These are phyloP conservation scores for Paramecium bursaria DNA, from an alignment of 73 alveolate genomes.

Conservation along the genomic window DNA sequence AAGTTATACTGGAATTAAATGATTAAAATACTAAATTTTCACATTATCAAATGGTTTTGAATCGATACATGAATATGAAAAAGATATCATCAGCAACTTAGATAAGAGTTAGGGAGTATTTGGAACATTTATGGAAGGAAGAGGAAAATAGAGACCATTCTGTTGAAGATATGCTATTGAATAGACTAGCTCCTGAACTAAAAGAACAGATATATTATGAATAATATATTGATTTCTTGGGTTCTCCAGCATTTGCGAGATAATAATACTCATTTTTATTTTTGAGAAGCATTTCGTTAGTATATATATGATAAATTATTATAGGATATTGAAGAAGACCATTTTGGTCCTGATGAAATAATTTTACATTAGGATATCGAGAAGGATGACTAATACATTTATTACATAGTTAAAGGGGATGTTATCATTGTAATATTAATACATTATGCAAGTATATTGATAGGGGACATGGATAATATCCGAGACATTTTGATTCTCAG, in stretches of 20 bases:
- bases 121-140: constrained; percentile 20
- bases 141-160: constrained; percentile 30
- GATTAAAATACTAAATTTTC: not conserved
- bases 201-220: constrained; percentile 29
- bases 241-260: not conserved
- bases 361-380: not conserved
- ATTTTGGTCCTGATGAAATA: constrained; percentile 53
- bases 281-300: not conserved
- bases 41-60: constrained; percentile 25
- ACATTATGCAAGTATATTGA: too few relatives aligned
- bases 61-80: constrained; percentile 34
- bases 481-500: not conserved
- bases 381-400: not conserved
- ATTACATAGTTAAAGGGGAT: not conserved
- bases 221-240: constrained; percentile 4
- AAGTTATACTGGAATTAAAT: not conserved
- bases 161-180: not conserved
- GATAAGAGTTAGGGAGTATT: constrained; percentile 4
- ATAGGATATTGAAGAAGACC: constrained; percentile 13
- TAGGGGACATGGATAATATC: too few relatives aligned
- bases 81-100: not conserved
- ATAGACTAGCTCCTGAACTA: constrained; percentile 44
- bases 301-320: too few relatives aligned
- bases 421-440: not conserved
- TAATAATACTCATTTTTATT: not conserved